phyloP scores from a whole-genome alignment of 306 rosid species.

The Cucurbita moschata region DNA sequence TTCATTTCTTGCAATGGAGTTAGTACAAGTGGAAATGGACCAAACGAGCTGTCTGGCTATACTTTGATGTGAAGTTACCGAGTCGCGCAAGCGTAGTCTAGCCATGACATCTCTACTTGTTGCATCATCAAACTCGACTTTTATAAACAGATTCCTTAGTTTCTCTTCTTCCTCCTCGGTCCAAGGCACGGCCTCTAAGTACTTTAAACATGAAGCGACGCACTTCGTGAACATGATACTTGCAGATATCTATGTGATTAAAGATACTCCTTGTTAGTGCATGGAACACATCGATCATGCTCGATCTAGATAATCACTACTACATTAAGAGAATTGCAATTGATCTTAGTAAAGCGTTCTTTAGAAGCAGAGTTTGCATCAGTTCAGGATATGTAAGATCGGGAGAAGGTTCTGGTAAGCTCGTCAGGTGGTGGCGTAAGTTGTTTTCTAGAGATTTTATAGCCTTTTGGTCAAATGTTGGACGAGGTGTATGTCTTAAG shows the following conservation, averaged over 20 bases:
- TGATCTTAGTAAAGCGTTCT: not conserved
- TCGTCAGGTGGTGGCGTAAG: too few species aligned
- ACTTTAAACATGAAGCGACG: constrained; percentile 54
- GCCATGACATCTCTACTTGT: constrained; percentile 64
- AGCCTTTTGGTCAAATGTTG: not conserved
- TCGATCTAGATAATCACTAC: not conserved
- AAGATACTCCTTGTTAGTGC: not conserved
- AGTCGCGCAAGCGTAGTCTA: constrained; percentile 40
- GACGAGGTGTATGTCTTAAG: not conserved
- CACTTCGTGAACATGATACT: constrained; percentile 67
- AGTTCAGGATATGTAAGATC: not conserved
- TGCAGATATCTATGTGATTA: constrained; percentile 43
- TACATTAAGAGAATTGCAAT: not conserved
- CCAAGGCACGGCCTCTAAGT: constrained; percentile 92
- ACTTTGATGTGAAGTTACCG: constrained; percentile 29
- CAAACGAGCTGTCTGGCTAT: constrained; percentile 46
- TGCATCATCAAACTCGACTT: constrained; percentile 57
- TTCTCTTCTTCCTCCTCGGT: constrained; percentile 89
- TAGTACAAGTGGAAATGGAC: constrained; percentile 54
- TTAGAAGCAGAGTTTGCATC: not conserved
- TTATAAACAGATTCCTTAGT: constrained; percentile 44
- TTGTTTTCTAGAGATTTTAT: not conserved
- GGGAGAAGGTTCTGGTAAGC: too few species aligned
- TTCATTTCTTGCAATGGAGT: constrained; percentile 61
- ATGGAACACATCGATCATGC: not conserved